Evolutionary conservation across 2,329 filamentous ascomycete species (phyloP).

Genomic region (Neophaeococcomyces mojaviensis): DNA sequence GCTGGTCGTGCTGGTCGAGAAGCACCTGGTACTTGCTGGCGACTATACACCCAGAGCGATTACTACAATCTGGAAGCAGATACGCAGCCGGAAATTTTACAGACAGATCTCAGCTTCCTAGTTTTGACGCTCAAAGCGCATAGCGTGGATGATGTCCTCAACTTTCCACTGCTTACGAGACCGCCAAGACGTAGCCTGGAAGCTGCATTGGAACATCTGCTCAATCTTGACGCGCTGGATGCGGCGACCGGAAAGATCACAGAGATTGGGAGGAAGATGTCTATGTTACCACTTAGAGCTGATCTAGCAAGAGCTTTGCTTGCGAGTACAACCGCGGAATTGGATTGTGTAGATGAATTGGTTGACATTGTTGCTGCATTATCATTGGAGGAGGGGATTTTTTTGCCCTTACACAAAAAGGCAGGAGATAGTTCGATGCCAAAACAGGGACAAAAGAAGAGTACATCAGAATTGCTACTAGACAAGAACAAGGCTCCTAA

Average conservation of each 20-base stretch:
- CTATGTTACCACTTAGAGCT: conserved; percentile 74
- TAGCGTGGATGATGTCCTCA: conserved; percentile 70
- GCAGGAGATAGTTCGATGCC: not conserved
- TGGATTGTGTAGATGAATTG: conserved; percentile 67
- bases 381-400: conserved; percentile 55
- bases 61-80: conserved; percentile 64
- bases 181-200: conserved; percentile 72
- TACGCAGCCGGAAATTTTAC: conserved; percentile 79
- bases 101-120: conserved; percentile 79
- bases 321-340: conserved; percentile 62
- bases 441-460: not conserved
- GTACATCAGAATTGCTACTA: conserved; percentile 1
- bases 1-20: conserved; percentile 90
- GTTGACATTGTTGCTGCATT: conserved; percentile 73
- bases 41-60: conserved; percentile 75
- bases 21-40: conserved; percentile 78
- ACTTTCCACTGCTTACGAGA: conserved; percentile 77
- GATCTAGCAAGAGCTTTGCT: conserved; percentile 75
- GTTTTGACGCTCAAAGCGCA: conserved; percentile 90
- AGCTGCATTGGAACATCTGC: conserved; percentile 72
- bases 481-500: not conserved
- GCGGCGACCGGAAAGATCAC: conserved; percentile 64
- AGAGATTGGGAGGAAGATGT: conserved; percentile 64
- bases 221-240: conserved; percentile 68
- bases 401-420: conserved; percentile 52